Percentiles rank a stretch among this genome's conserved stretches.
phyloP scores from a whole-genome alignment of 192 early-diverging fungal species.

The Geranomyces variabilis region DNA sequence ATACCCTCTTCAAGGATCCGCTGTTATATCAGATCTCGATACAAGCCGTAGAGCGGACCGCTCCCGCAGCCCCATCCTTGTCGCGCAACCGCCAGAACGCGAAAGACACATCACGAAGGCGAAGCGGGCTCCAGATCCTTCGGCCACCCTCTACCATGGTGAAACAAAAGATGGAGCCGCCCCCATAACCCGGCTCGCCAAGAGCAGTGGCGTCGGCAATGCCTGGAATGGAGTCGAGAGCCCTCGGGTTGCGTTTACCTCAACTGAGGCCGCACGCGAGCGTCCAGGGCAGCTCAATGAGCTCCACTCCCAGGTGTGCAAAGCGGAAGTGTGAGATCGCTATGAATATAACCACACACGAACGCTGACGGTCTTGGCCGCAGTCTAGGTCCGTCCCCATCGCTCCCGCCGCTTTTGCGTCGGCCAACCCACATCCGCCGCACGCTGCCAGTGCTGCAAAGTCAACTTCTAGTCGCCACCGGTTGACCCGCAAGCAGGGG shows the following conservation, averaged over 20 bases:
- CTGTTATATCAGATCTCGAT: too few species aligned
- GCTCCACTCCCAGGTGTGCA: slow-evolving; percentile 2
- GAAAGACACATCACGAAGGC: slow-evolving; percentile 1
- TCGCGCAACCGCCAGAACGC: slow-evolving; percentile 6
- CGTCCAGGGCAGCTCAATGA: neutral
- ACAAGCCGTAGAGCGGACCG: too few species aligned
- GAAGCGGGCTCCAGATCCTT: neutral
- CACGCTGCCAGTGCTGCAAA: neutral
- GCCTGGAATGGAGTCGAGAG: neutral
- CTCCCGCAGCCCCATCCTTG: neutral
- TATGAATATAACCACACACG: neutral
- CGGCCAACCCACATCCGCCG: neutral
- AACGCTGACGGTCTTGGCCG: neutral
- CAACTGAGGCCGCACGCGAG: neutral
- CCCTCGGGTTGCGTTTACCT: neutral
- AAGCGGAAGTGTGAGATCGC: neutral
- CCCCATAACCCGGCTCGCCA: too few species aligned
- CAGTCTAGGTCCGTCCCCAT: neutral
- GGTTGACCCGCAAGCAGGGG: slow-evolving; percentile 4
- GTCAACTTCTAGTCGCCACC: neutral
- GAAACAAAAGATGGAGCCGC: neutral
- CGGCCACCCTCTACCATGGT: neutral
- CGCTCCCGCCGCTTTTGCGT: neutral
- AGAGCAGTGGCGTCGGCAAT: neutral
- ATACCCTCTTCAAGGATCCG: too few species aligned